Conservation (phyloP, 2,329 filamentous ascomycete species). For the Pestalotiopsis sp. region DNA sequence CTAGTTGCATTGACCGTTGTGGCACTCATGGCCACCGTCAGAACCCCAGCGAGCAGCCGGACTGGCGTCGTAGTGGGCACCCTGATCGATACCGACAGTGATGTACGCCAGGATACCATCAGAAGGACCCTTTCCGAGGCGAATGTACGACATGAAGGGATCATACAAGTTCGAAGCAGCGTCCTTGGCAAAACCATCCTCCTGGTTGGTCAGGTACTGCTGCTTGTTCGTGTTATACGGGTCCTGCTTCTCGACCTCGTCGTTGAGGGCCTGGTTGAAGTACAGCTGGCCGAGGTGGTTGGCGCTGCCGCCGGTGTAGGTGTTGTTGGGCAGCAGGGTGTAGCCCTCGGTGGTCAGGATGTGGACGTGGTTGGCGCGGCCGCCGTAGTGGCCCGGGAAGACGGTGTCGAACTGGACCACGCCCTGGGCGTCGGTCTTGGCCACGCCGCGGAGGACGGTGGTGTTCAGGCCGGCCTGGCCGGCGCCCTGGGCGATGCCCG, state of each 20-base stretch:
- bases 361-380: slow-evolving; percentile 51
- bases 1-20: not conserved
- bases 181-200: not conserved
- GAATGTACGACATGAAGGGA: slow-evolving; percentile 3
- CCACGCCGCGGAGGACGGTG: slow-evolving; percentile 44
- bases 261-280: slow-evolving; percentile 62
- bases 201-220: not conserved
- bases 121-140: not conserved
- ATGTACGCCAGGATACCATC: slow-evolving; percentile 1
- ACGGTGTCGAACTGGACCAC: slow-evolving; percentile 43
- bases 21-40: not conserved
- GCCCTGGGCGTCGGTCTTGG: slow-evolving; percentile 41
- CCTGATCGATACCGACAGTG: not conserved
- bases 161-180: not conserved
- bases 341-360: slow-evolving; percentile 45
- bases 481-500: slow-evolving; percentile 45
- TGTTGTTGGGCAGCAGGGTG: slow-evolving; percentile 41
- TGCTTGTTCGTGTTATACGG: not conserved
- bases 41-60: not conserved
- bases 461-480: slow-evolving; percentile 42
- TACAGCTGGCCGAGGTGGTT: slow-evolving; percentile 66
- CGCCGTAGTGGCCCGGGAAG: slow-evolving; percentile 47
- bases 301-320: slow-evolving; percentile 44
- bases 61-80: not conserved
- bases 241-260: slow-evolving; percentile 6